phyloP scores from a whole-genome alignment of 2,329 filamentous ascomycete species.

The Aspergillus candidus region DNA sequence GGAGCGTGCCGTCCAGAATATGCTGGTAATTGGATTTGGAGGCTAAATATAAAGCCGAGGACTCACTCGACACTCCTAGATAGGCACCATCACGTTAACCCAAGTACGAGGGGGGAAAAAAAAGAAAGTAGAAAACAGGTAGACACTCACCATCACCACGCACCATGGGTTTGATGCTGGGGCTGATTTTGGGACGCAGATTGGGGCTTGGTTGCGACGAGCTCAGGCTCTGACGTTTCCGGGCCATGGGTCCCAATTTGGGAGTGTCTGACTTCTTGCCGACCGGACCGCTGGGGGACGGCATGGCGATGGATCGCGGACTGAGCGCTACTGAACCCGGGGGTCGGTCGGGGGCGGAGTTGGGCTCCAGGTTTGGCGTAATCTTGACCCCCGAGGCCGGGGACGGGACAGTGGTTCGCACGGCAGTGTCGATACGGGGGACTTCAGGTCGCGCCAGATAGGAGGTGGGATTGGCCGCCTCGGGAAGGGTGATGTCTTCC shows the following conservation, averaged over 20 bases:
- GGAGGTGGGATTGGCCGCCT: conserved; percentile 55
- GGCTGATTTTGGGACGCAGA: conserved; percentile 80
- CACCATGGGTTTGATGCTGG: conserved; percentile 85
- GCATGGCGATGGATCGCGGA: conserved; percentile 48
- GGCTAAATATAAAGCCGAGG: conserved; percentile 69
- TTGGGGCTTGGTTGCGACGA: conserved; percentile 80
- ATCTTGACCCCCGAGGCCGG: conserved; percentile 59
- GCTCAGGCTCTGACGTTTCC: conserved; percentile 65
- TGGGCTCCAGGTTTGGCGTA: conserved; percentile 45
- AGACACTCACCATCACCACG: conserved; percentile 57
- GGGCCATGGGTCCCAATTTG: conserved; percentile 44
- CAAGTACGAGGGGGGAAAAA: not conserved
- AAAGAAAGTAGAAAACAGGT: conserved; percentile 19
- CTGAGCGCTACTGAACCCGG: conserved; percentile 43
- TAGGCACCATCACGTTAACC: conserved; percentile 7
- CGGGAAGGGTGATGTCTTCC: conserved; percentile 66
- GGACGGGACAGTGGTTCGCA: conserved; percentile 39
- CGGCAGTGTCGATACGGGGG: conserved; percentile 45
- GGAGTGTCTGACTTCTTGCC: conserved; percentile 44
- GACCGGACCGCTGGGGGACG: conserved; percentile 44
- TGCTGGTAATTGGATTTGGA: conserved; percentile 98
- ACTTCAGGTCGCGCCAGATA: conserved; percentile 38
- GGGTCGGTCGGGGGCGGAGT: conserved; percentile 30
- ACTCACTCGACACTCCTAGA: conserved; percentile 48
- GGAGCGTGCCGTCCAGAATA: conserved; percentile 84